Evolutionary conservation across 805 yeast species (phyloP), one percentile per base, ranked within the genome.

Genomic region (Lachancea lanzarotensis): DNA sequence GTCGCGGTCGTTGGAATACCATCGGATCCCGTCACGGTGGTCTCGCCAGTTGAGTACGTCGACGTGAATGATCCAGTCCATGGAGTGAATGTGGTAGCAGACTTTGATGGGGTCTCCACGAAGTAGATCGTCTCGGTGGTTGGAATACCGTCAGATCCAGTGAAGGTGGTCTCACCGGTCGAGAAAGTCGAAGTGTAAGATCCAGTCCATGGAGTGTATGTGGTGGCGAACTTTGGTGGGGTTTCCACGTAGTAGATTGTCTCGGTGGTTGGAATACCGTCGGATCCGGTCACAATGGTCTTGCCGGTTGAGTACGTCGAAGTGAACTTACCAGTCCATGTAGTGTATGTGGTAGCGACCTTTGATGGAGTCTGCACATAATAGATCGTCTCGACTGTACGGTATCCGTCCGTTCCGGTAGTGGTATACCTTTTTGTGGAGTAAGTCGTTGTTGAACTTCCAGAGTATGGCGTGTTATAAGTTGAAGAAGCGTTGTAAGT

Each of bases 241-340:
- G 55, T 52, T 30, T 48, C 50, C 10, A 53, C 51, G 26, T 42
- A 42, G 45, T 50, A 50, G 17, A 47, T 17, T 3, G 52, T 48
- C 15, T 44, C 37, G 26, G 47, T 46, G 3, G 52, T 53, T 25
- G 36, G 38, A 13, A 30, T 37, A 13, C 53, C 52, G 39, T 49
- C 48, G 2, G 44, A 8, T 5, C 54, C 54, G 11, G 42, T 42
- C 6, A 18, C 16, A 3, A 45, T 39, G 19, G 34, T 11, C 12
- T 20, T 18, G 3, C 19, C 22, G 2, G 50, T 42, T 3, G 45
- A 26, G 36, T 43, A 47, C 8, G 53, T 46, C 4, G 41, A 22
- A 1, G 50, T 45, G 4, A 18, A 11, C 2, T 40, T 3, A 7
- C 54, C 52, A 16, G 47, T 42, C 42, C 49, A 52, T 11, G 35